Evolutionary conservation across 345 rosid species (phyloP).

Genomic region (Odontarrhena argentea): DNA sequence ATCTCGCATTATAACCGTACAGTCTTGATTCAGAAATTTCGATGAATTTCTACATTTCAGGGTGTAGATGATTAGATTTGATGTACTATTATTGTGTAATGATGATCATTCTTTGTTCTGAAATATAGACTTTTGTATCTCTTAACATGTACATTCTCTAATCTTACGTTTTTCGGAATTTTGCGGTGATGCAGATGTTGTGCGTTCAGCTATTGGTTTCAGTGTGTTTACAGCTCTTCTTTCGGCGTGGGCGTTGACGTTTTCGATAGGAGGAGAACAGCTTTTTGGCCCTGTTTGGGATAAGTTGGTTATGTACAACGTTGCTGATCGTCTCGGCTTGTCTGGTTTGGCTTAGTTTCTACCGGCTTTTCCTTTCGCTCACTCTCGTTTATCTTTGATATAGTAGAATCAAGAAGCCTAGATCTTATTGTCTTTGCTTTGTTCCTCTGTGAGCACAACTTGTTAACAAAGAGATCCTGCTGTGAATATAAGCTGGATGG

Average conservation of each 20-base stretch:
- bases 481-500: conserved; percentile 29
- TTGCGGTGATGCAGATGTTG: conserved; percentile 55
- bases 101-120: conserved; percentile 2
- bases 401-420: not conserved
- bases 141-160: conserved; percentile 9
- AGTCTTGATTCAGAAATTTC: not conserved
- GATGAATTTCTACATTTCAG: not conserved
- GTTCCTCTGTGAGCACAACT: not conserved
- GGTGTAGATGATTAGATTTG: conserved; percentile 10
- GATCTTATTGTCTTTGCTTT: conserved; percentile 2
- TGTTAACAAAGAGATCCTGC: conserved; percentile 16
- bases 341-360: conserved; percentile 54
- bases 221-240: conserved; percentile 58
- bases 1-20: not conserved
- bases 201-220: conserved; percentile 83
- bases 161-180: conserved; percentile 13
- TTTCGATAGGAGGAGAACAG: conserved; percentile 76
- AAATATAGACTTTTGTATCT: not conserved
- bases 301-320: conserved; percentile 89
- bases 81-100: not conserved
- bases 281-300: conserved; percentile 82
- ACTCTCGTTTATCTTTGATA: not conserved
- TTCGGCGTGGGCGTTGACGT: conserved; percentile 86
- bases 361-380: not conserved
- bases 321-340: conserved; percentile 81